Evolutionary conservation across 345 rosid genomes (phyloP).

Genomic region (Turnera subulata): DNA sequence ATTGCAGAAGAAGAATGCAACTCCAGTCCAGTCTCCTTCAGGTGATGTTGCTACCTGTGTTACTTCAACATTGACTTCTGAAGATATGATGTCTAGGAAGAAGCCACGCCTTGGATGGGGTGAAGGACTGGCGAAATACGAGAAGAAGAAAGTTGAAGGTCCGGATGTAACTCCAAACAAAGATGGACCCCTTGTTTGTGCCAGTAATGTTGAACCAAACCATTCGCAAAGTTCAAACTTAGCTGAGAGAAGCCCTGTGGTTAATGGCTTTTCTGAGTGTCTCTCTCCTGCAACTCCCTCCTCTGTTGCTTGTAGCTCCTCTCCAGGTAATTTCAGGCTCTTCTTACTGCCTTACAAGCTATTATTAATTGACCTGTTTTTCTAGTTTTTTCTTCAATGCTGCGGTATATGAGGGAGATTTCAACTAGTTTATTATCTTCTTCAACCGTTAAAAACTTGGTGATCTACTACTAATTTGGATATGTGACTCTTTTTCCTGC

Average conservation of each 20-base stretch:
- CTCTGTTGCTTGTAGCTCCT: slow-evolving; percentile 89
- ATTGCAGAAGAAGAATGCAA: slow-evolving; percentile 35
- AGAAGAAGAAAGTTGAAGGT: slow-evolving; percentile 80
- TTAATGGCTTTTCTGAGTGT: slow-evolving; percentile 49
- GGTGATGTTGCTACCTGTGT: slow-evolving; percentile 58
- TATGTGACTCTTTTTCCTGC: too few species aligned
- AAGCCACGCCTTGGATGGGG: slow-evolving; percentile 98
- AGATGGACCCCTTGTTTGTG: slow-evolving; percentile 35
- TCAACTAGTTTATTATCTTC: too few species aligned
- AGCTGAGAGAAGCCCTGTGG: slow-evolving; percentile 63
- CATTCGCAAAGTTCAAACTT: slow-evolving; percentile 42
- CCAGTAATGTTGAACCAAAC: slow-evolving; percentile 33
- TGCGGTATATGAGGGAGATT: too few species aligned
- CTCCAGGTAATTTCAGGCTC: slow-evolving; percentile 49
- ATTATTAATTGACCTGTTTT: neutral
- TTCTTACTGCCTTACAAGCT: neutral
- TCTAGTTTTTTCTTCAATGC: neutral
- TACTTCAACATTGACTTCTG: slow-evolving; percentile 43
- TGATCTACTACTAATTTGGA: too few species aligned
- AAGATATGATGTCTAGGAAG: slow-evolving; percentile 65
- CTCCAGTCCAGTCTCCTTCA: slow-evolving; percentile 53
- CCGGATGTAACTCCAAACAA: slow-evolving; percentile 44
- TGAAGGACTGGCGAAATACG: slow-evolving; percentile 94
- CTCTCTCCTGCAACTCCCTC: slow-evolving; percentile 90
- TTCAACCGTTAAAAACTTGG: too few species aligned